These are phyloP conservation scores for Capsicum chinense DNA, from an alignment of 257 asterid species.

Conservation along the genomic window DNA sequence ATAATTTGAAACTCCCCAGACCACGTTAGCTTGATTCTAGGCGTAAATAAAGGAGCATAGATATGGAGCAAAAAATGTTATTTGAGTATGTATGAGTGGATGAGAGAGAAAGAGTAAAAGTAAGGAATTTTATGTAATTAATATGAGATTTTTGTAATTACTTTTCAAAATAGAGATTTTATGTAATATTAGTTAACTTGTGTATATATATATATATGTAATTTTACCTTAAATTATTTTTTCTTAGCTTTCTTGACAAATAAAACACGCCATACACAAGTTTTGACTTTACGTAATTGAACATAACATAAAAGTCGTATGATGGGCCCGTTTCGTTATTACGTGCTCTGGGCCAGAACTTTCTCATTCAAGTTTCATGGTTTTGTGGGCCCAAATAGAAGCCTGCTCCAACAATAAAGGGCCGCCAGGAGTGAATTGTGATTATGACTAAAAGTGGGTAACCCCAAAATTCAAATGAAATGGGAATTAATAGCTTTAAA, in stretches of 20 bases:
- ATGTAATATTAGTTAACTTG: too few relatives aligned
- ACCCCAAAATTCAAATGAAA: not conserved
- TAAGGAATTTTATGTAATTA: too few relatives aligned
- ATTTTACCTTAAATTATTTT: not conserved
- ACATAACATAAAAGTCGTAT: not conserved
- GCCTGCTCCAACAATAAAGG: not conserved
- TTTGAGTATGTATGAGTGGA: too few relatives aligned
- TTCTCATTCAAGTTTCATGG: not conserved
- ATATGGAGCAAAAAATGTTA: too few relatives aligned
- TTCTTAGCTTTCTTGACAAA: not conserved
- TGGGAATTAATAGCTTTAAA: not conserved
- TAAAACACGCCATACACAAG: not conserved
- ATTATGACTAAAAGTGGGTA: slow-evolving; percentile 21
- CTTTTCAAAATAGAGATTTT: too few relatives aligned
- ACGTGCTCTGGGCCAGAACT: not conserved
- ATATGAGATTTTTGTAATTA: too few relatives aligned
- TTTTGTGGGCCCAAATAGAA: not conserved
- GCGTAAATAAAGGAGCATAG: too few relatives aligned
- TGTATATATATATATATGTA: too few relatives aligned
- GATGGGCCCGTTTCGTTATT: not conserved
- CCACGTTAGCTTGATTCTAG: too few relatives aligned
- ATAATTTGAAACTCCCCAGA: too few relatives aligned
- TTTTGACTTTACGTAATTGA: not conserved
- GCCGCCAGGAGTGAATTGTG: not conserved
- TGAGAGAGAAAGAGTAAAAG: too few relatives aligned